Base-by-base conservation (phyloP, 495 filamentous ascomycete species). In the Talaromyces proteolyticus region DNA sequence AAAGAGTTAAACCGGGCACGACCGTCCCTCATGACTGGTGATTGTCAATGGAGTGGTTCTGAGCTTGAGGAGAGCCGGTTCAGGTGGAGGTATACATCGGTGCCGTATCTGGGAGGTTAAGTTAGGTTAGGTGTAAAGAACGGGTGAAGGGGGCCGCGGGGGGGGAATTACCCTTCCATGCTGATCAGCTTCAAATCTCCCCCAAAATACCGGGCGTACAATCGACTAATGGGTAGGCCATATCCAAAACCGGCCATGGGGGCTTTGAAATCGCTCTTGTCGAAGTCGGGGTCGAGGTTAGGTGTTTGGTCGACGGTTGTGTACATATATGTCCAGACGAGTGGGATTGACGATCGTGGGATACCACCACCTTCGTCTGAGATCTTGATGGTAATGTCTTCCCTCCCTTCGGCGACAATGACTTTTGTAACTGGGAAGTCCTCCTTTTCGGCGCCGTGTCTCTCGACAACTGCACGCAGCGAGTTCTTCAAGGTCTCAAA, bases 81-180 rank as follows among this genome's bases (percentile, higher is more conserved):
- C 16, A 98, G 80, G 66, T 98, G 93, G 42, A 98, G 87, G 67
- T 98, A 98, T 29, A 97, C 93, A 62, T 98, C 93, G 29, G 93
- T 98, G 44, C 93, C 93, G 66, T 98, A 98, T 37, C 93, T 98
- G 54, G 19, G 20, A n/a, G 23, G 40, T 34, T 52, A 6, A 53
- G n/a, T n/a, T n/a, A n/a, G n/a, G n/a, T n/a, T n/a, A n/a, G n/a
- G n/a, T n/a, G n/a, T n/a, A n/a, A n/a, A n/a, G n/a, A n/a, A n/a
- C n/a, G n/a, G n/a, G n/a, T n/a, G n/a, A n/a, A n/a, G n/a, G n/a
- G n/a, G n/a, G n/a, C n/a, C n/a, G n/a, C n/a, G n/a, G n/a, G n/a
- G n/a, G n/a, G n/a, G n/a, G n/a, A n/a, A n/a, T n/a, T n/a, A 96
- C 93, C 93, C 93, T 74, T 98, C 93, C 93, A 98, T 96, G 63